Evolutionary conservation across 2,329 filamentous ascomycete species (phyloP).

Genomic region (Alternaria gansuensis): DNA sequence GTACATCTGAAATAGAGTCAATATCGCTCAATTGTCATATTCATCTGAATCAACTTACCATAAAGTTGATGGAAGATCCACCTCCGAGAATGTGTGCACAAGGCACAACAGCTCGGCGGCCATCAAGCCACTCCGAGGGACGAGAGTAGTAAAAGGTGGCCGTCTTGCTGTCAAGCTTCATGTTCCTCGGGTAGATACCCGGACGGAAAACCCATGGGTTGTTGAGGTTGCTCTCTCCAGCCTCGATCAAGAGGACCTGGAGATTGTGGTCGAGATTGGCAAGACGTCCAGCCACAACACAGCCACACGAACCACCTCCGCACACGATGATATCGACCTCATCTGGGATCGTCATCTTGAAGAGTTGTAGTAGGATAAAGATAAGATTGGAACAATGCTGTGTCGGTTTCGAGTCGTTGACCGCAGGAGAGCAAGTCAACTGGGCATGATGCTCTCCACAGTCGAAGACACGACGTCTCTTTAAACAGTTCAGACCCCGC

Average conservation of each 20-base stretch:
- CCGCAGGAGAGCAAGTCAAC: constrained; percentile 46
- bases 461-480: constrained; percentile 30
- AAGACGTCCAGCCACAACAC: constrained; percentile 64
- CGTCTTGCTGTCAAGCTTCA: constrained; percentile 82
- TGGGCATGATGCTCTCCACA: constrained; percentile 30
- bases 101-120: constrained; percentile 76
- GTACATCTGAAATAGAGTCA: constrained; percentile 67
- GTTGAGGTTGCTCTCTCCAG: constrained; percentile 76
- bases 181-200: constrained; percentile 79
- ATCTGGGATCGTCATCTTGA: constrained; percentile 70
- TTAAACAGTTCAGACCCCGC: constrained; percentile 48
- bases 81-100: constrained; percentile 76
- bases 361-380: constrained; percentile 8
- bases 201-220: constrained; percentile 80
- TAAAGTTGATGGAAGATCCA: constrained; percentile 79
- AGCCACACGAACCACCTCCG: constrained; percentile 74
- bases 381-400: constrained; percentile 8
- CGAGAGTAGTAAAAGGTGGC: constrained; percentile 83
- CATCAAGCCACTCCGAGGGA: constrained; percentile 75
- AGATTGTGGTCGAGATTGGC: constrained; percentile 79
- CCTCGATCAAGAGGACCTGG: constrained; percentile 75
- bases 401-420: constrained; percentile 20
- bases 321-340: constrained; percentile 84
- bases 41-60: constrained; percentile 58
- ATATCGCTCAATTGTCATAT: no score